A percentile compares a stretch with the other conserved stretches of the same genome.
Evolutionary conservation across 2,329 filamentous ascomycete species (phyloP).

Genomic region (Coleophoma eucalyptorum): DNA sequence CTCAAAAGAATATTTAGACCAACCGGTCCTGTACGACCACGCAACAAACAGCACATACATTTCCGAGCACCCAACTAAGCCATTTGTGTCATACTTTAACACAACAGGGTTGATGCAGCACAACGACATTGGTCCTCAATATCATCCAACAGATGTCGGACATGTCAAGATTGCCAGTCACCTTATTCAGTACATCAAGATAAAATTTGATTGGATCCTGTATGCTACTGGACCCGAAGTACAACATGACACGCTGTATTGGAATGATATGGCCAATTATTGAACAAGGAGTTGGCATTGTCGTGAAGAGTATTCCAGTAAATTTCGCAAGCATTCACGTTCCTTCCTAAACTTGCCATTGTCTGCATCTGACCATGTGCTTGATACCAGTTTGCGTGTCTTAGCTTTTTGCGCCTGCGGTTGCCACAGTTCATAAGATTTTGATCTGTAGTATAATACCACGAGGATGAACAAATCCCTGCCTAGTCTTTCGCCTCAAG

Average conservation of each 20-base stretch:
- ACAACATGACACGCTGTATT: conserved; percentile 44
- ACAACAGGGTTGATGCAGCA: conserved; percentile 57
- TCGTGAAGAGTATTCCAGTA: too few relatives aligned
- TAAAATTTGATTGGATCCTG: conserved; percentile 53
- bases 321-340: too few relatives aligned
- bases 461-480: too few relatives aligned
- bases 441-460: too few relatives aligned
- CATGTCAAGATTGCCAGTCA: conserved; percentile 59
- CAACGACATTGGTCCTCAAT: conserved; percentile 55
- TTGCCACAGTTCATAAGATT: too few relatives aligned
- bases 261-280: conserved; percentile 45
- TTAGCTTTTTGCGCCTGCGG: too few relatives aligned
- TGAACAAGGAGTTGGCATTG: conserved; percentile 12
- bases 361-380: too few relatives aligned
- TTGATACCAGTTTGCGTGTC: too few relatives aligned
- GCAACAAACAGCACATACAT: conserved; percentile 32
- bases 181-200: conserved; percentile 51
- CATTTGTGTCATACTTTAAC: conserved; percentile 59
- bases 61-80: conserved; percentile 22
- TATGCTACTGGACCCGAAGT: conserved; percentile 51
- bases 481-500: too few relatives aligned
- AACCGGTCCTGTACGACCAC: conserved; percentile 35
- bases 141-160: conserved; percentile 57
- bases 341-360: too few relatives aligned
- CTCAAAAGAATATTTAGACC: conserved; percentile 35